A percentile compares a stretch with the other conserved stretches of the same genome.
Conservation (phyloP, 768 basidiomycete genomes). For the Pisolithus marmoratus region DNA sequence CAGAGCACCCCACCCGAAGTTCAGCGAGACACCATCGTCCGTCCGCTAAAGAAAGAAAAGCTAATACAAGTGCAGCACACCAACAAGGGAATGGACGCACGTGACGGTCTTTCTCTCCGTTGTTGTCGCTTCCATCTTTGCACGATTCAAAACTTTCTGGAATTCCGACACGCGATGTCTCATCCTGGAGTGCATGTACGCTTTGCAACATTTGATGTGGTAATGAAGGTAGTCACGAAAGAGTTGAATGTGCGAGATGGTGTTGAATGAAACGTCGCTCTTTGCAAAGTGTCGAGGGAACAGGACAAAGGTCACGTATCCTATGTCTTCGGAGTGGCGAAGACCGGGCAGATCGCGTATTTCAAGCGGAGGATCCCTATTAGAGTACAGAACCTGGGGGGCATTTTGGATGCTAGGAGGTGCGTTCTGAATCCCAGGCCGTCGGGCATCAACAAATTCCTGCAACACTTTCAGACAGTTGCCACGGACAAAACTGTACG, state of each 20-base stretch:
- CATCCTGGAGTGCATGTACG: conserved; percentile 99
- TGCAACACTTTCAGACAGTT: conserved; percentile 22
- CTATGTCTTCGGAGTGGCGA: conserved; percentile 79
- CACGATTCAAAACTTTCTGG: conserved; percentile 91
- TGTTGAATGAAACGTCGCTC: conserved; percentile 57
- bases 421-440: conserved; percentile 20
- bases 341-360: conserved; percentile 83
- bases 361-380: conserved; percentile 94
- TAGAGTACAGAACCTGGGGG: conserved; percentile 94
- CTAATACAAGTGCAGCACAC: conserved; percentile 5
- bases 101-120: conserved; percentile 88
- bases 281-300: conserved; percentile 94
- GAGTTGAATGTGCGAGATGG: conserved; percentile 92
- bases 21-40: conserved; percentile 53
- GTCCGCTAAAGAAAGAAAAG: conserved; percentile 36
- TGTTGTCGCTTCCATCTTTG: conserved; percentile 84
- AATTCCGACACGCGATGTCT: conserved; percentile 90
- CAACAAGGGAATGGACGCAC: conserved; percentile 35
- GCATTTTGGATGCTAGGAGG: conserved; percentile 92
- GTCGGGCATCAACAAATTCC: conserved; percentile 99
- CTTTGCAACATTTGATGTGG: conserved; percentile 98
- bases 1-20: background rate
- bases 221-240: conserved; percentile 99
- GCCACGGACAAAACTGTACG: background rate
- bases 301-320: conserved; percentile 96